These are phyloP conservation scores for Aphanomyces stellatus DNA, from an alignment of 352 stramenopile genomes.

Conservation along the genomic window DNA sequence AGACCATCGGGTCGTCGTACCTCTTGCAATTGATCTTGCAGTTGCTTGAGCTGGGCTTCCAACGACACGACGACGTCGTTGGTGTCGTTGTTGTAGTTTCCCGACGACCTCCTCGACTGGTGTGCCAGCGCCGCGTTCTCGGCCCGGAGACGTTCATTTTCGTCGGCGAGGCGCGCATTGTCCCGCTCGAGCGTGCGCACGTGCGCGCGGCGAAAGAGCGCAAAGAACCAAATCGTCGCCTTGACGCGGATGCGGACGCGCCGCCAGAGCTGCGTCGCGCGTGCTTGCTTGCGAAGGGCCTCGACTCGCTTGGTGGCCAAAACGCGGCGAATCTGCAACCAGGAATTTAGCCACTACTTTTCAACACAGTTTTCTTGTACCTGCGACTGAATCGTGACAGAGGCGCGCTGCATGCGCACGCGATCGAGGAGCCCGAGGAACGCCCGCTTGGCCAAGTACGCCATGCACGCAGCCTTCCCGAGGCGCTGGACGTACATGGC, in stretches of 20 bases:
- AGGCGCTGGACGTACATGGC: constrained; percentile 80
- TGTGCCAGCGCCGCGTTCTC: not conserved
- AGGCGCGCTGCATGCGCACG: constrained; percentile 40
- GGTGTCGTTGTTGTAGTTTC: not conserved
- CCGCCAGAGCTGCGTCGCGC: not conserved
- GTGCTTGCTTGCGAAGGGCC: not conserved
- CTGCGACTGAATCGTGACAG: constrained; percentile 7
- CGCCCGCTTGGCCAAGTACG: constrained; percentile 63
- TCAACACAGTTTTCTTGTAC: not conserved
- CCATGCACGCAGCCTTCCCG: constrained; percentile 65
- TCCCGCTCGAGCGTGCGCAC: not conserved
- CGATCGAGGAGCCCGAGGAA: constrained; percentile 65
- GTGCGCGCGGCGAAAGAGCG: not conserved
- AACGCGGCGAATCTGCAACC: not conserved
- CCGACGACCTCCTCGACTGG: not conserved
- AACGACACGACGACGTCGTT: not conserved
- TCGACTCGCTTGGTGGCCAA: not conserved
- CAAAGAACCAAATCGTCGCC: constrained; percentile 10
- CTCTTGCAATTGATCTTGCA: not conserved
- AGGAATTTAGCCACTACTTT: too few species aligned
- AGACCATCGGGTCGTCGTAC: too few species aligned
- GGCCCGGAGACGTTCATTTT: not conserved
- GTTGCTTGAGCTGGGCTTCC: not conserved
- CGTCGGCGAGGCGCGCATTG: not conserved
- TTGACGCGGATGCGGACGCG: constrained; percentile 1